These are phyloP conservation scores for Heliamphora pulchella DNA, from an alignment of 179 eudicot genomes.

Conservation along the genomic window DNA sequence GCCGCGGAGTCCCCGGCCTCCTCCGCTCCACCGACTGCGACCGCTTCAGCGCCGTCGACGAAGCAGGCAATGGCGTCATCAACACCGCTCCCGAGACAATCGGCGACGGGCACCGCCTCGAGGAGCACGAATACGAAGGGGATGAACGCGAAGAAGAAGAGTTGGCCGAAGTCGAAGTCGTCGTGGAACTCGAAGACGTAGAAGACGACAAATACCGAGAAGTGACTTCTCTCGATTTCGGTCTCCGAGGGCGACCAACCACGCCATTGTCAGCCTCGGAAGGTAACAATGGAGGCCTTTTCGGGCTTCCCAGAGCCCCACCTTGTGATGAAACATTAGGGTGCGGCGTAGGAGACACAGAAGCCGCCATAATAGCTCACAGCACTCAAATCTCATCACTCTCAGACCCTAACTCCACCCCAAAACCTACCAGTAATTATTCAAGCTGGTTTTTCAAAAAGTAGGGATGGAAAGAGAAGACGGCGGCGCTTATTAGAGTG, in stretches of 20 bases:
- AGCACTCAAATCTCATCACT: conserved; percentile 15
- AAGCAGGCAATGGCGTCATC: conserved; percentile 17
- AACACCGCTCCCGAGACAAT: conserved; percentile 30
- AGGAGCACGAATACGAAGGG: conserved; percentile 20
- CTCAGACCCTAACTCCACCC: conserved; percentile 16
- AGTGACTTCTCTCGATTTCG: conserved; percentile 53
- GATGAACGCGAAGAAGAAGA: conserved; percentile 29
- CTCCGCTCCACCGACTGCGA: conserved; percentile 69
- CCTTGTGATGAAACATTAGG: conserved; percentile 30
- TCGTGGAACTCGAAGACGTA: conserved; percentile 32
- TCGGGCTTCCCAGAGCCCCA: conserved; percentile 22
- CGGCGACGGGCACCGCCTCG: conserved; percentile 54
- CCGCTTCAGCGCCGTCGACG: conserved; percentile 23
- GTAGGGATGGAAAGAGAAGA: conserved; percentile 9
- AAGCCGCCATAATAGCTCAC: conserved; percentile 53
- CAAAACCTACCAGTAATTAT: background rate
- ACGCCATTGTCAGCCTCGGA: conserved; percentile 50
- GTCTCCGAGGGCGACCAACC: conserved; percentile 26
- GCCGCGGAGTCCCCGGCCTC: conserved; percentile 41
- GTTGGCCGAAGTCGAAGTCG: conserved; percentile 37
- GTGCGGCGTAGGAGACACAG: conserved; percentile 28
- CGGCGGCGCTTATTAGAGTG: background rate
- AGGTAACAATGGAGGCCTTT: conserved; percentile 54
- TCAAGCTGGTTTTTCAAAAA: background rate
- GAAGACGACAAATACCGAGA: conserved; percentile 57